phyloP scores from a whole-genome alignment of 176 grass and related monocot genomes.

The Eragrostis curvula region DNA sequence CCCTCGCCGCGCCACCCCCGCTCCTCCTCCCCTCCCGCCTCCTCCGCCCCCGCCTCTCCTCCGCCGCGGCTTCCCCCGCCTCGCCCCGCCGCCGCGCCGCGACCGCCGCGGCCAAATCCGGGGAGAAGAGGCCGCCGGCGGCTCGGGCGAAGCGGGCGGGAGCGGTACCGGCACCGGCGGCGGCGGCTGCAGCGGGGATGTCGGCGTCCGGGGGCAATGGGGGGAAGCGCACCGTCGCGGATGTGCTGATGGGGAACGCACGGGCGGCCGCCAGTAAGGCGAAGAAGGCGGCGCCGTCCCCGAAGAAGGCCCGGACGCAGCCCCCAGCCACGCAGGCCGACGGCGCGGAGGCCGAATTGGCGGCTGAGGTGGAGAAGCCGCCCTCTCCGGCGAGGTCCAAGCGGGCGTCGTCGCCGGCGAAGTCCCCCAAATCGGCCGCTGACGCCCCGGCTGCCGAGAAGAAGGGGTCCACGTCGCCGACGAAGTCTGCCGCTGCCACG shows the following conservation, averaged over 20 bases:
- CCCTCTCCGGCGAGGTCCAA: conserved; percentile 40
- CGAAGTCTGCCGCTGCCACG: conserved; percentile 24
- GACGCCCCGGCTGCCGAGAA: neutral
- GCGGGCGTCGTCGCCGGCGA: conserved; percentile 43
- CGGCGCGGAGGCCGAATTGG: conserved; percentile 22
- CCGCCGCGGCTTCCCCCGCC: neutral
- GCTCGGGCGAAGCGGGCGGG: conserved; percentile 27
- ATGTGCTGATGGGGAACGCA: conserved; percentile 90
- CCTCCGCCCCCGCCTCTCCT: conserved; percentile 14
- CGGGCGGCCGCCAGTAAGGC: conserved; percentile 67
- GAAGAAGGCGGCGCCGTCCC: conserved; percentile 54
- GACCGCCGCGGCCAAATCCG: conserved; percentile 44
- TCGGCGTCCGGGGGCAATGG: conserved; percentile 47
- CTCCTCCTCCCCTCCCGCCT: neutral
- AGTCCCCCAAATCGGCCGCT: conserved; percentile 33
- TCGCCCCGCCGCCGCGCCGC: conserved; percentile 32
- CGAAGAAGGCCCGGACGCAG: conserved; percentile 66
- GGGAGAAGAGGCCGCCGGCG: conserved; percentile 36
- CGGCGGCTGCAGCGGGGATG: conserved; percentile 39
- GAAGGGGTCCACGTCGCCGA: conserved; percentile 42
- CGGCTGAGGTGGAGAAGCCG: conserved; percentile 35
- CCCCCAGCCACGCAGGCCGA: conserved; percentile 1
- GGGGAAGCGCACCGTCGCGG: conserved; percentile 74
- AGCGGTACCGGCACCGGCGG: conserved; percentile 1
- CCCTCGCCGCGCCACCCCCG: neutral